Base-by-base conservation (phyloP, 1,284 basidiomycete species). In the Moniliella sp. region DNA sequence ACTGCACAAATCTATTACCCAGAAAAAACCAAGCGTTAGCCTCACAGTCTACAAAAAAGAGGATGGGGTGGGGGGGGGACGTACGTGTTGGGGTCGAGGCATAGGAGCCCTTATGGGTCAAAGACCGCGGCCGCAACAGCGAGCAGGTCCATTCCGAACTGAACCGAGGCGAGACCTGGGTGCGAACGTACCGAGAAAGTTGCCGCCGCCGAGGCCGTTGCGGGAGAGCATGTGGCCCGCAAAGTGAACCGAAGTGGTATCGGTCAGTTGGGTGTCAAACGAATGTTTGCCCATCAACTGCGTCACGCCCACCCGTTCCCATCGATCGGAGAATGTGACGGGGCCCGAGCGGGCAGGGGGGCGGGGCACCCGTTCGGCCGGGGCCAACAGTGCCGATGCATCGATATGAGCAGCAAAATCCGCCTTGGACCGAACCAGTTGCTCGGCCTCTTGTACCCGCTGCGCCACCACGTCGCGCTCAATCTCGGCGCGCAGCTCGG, bases 101-200 rank as follows among this genome's bases (percentile, higher is more conserved):
- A 32, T 62, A 70, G 12, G 63, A 61, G 4, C 62, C 55, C 26
- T 64, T 62, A 21, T 62, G 47, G 11, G 57, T 61, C 28, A 64
- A 38, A 13, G 63, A 37, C 30, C 64, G 62, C 33, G 68, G 68
- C 3, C 57, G 45, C 15, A 70, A 40, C 10, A 65, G 42, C 1
- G 64, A 64, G 15, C 62, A 55, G n/a, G 39, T 49, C 12, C 47
- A 14, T 18, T 59, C 56, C 16, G 45, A 46, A 54, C 25, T 61
- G 5, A 75, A 54, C 21, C 67, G 64, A 9, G 71, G 71, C 14
- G 69, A 71, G 51, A 70, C 69, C 39, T 74, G 74, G 45, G 76
- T 71, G 36, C 68, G 30, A 77, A 43, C 3, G 72, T 72, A 27
- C 71, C 73, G 27, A 69, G 50, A 35, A 75, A 52, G 34, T 66